Conservation (phyloP, 2,329 filamentous ascomycete species). For the Ophiostoma triangulosporum region DNA sequence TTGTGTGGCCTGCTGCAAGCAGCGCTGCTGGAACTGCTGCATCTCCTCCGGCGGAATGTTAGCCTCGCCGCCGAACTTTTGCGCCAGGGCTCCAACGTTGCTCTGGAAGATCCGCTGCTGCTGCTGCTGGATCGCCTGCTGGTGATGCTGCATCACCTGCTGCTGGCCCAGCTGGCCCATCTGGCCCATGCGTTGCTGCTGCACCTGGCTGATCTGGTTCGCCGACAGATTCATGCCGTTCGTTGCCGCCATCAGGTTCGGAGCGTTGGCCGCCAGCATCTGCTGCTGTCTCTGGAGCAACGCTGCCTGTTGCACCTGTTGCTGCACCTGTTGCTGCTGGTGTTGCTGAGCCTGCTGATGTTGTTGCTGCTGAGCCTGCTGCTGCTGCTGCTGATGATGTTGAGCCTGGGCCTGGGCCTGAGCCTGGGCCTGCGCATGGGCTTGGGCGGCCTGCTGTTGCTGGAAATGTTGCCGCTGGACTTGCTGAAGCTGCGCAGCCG, state of each 20-base stretch:
- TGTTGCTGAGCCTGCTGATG: conserved; percentile 16
- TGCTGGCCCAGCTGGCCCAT: conserved; percentile 17
- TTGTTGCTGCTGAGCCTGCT: conserved; percentile 14
- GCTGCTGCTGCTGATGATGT: conserved; percentile 19
- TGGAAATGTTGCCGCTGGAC: conserved; percentile 18
- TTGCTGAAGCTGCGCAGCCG: conserved; percentile 14
- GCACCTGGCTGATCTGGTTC: conserved; percentile 17
- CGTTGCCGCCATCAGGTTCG: conserved; percentile 16
- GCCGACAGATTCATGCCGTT: conserved; percentile 19
- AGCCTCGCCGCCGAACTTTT: conserved; percentile 28
- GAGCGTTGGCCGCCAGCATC: conserved; percentile 15
- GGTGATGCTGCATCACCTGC: conserved; percentile 16
- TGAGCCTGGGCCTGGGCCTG: conserved; percentile 19
- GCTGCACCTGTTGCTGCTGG: conserved; percentile 18
- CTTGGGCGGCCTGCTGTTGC: not conserved
- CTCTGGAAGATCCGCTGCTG: conserved; percentile 23
- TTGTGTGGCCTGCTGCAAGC: conserved; percentile 17
- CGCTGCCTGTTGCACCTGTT: conserved; percentile 16
- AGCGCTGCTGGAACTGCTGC: conserved; percentile 31
- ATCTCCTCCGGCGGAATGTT: conserved; percentile 33
- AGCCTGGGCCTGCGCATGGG: not conserved
- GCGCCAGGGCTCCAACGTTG: conserved; percentile 22
- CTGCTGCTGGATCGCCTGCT: not conserved
- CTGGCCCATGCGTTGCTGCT: conserved; percentile 13
- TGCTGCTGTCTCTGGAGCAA: conserved; percentile 26